Evolutionary conservation across 345 rosid species (phyloP), one percentile per base, ranked within the genome.

Genomic region (Euphorbia peplus): DNA sequence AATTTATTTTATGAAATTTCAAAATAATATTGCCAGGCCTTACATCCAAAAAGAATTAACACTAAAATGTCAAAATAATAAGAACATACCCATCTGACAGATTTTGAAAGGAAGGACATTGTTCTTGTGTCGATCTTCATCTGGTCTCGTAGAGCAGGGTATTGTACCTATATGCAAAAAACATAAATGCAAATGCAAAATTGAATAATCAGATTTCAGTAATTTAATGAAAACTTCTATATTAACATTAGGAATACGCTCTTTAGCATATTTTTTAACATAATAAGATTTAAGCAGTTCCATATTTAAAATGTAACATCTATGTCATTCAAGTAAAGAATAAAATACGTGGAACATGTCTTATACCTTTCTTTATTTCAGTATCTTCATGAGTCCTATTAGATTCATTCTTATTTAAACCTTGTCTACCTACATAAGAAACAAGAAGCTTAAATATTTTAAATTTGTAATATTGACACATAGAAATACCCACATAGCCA

Each of bases 41-140:
- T 28, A 61, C 13, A 53, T 1, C 16, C 62, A 57, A 60, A 16
- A 55, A 29, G 46, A 41, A 28, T 28, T 12, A 21, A 25, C 25
- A 14, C 57, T 21, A 21, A 48, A 69, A 16, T 35, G 51, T n/a
- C 13, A 35, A 37, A 64, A 70, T 32, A 64, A 54, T 44, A 14
- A 68, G 48, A 37, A 44, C 46, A 19, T 70, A 92, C 95, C 95
- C 86, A 80, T 53, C 83, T 71, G 37, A 85, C 84, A 15, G 85
- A 81, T 67, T 81, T 84, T n/a, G 96, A 87, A 61, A 93, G 90
- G 78, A 87, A 77, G 25, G 86, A 82, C 95, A 93, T 88, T 46
- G 86, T 84, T 76, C 73, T 76, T 62, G 77, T 84, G 83, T 93
- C 98, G 60, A 90, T 68, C 69, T 76, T 83, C 98, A 90, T 86